Conservation (phyloP, 192 early-diverging fungal species). For the Spizellomyces sp. region DNA sequence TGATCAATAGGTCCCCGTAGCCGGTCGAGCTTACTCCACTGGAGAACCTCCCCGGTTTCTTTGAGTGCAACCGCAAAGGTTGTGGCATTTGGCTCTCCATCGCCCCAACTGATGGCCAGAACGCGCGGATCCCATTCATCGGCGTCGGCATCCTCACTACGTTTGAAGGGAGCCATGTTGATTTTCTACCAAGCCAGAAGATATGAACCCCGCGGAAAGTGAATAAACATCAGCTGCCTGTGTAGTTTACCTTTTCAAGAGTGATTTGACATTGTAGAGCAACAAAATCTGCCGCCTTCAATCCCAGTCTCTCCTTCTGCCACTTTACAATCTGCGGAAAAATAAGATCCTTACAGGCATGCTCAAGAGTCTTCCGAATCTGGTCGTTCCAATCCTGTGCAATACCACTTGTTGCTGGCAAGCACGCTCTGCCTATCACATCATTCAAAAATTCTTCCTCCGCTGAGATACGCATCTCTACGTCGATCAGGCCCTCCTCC, state of each 20-base stretch:
- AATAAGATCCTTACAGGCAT: constrained; percentile 66
- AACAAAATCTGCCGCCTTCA: constrained; percentile 73
- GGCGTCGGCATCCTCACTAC: constrained; percentile 30
- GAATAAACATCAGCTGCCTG: constrained; percentile 10
- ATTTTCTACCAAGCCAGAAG: constrained; percentile 54
- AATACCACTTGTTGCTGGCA: constrained; percentile 59
- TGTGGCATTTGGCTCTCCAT: constrained; percentile 59
- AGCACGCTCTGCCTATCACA: constrained; percentile 55
- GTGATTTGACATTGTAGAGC: constrained; percentile 62
- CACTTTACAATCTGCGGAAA: constrained; percentile 75
- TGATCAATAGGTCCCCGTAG: constrained; percentile 43
- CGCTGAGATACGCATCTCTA: constrained; percentile 58
- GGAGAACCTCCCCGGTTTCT: constrained; percentile 70
- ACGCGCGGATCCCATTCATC: constrained; percentile 58
- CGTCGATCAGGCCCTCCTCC: constrained; percentile 66
- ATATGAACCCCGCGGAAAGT: neutral
- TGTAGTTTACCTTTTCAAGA: constrained; percentile 56
- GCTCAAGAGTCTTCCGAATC: constrained; percentile 64
- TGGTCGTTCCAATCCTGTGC: constrained; percentile 78
- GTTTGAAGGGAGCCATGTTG: constrained; percentile 61
- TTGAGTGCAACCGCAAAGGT: constrained; percentile 72
- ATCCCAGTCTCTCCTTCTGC: constrained; percentile 70
- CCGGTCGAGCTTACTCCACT: constrained; percentile 63
- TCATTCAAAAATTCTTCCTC: constrained; percentile 54
- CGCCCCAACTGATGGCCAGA: constrained; percentile 72